phyloP scores from a whole-genome alignment of 2,329 filamentous ascomycete species.

The Sclerotinia trifoliorum region DNA sequence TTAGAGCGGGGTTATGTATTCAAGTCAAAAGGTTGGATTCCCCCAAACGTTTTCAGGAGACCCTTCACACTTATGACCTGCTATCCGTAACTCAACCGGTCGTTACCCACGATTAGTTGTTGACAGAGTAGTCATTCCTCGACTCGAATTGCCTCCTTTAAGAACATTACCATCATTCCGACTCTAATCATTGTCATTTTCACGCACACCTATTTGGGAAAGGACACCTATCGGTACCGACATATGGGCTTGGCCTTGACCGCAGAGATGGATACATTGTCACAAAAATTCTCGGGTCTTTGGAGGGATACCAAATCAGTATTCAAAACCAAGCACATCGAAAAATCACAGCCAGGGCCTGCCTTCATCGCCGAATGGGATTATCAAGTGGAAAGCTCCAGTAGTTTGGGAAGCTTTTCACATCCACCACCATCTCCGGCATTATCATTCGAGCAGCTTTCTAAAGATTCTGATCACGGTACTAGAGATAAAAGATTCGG shows the following conservation, averaged over 20 bases:
- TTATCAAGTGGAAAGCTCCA: constrained; percentile 15
- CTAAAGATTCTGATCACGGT: neutral
- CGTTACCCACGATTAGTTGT: neutral
- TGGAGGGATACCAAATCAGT: neutral
- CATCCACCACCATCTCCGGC: constrained; percentile 3
- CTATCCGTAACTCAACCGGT: neutral
- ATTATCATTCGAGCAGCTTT: constrained; percentile 18
- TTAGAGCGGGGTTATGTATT: neutral
- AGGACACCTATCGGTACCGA: neutral
- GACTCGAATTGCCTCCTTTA: neutral
- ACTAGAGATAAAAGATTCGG: neutral
- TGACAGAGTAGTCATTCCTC: neutral
- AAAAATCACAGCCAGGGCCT: neutral
- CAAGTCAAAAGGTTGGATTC: constrained; percentile 8
- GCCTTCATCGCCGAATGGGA: constrained; percentile 18
- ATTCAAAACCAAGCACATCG: neutral
- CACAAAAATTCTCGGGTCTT: neutral
- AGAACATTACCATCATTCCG: neutral
- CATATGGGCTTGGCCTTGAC: neutral
- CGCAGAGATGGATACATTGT: neutral
- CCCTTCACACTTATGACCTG: neutral
- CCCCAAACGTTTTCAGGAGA: neutral
- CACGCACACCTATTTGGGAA: neutral
- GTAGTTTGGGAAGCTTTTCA: neutral
- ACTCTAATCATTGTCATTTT: neutral